phyloP scores from a whole-genome alignment of 352 stramenopile species.

The Pythium dissotocum region DNA sequence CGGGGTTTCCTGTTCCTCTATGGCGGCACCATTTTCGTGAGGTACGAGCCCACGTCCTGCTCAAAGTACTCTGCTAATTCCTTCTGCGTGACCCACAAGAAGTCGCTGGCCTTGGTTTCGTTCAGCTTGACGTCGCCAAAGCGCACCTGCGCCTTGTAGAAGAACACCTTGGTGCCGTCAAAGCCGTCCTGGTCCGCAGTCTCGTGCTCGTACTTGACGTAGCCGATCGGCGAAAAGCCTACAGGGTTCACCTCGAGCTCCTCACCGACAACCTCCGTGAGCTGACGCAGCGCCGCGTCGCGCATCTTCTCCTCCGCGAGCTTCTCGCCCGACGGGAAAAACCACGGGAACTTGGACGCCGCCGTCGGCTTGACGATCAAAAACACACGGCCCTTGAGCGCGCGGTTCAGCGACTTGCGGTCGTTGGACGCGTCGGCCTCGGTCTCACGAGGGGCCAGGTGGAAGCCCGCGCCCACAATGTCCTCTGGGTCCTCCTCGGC shows the following conservation, averaged over 20 bases:
- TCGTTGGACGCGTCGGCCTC: conserved; percentile 77
- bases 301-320: conserved; percentile 74
- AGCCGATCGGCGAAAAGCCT: conserved; percentile 76
- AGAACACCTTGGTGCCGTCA: conserved; percentile 86
- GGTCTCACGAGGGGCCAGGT: conserved; percentile 75
- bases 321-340: conserved; percentile 74
- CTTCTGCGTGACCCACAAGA: conserved; percentile 77
- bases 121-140: conserved; percentile 66
- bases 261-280: conserved; percentile 44
- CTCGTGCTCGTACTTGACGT: conserved; percentile 71
- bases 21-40: conserved; percentile 81
- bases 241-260: conserved; percentile 55
- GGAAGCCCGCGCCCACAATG: conserved; percentile 71
- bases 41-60: conserved; percentile 58
- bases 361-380: conserved; percentile 62
- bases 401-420: conserved; percentile 85
- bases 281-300: conserved; percentile 67
- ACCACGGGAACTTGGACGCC: conserved; percentile 69
- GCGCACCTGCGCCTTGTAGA: conserved; percentile 82
- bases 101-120: conserved; percentile 59
- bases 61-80: conserved; percentile 81
- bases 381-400: conserved; percentile 79
- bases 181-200: conserved; percentile 37
- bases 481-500: conserved; percentile 65
- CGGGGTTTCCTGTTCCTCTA: conserved; percentile 15